These are phyloP conservation scores for Brachypodium distachyon DNA, from an alignment of 202 grass and related monocot genomes.

Conservation along the genomic window DNA sequence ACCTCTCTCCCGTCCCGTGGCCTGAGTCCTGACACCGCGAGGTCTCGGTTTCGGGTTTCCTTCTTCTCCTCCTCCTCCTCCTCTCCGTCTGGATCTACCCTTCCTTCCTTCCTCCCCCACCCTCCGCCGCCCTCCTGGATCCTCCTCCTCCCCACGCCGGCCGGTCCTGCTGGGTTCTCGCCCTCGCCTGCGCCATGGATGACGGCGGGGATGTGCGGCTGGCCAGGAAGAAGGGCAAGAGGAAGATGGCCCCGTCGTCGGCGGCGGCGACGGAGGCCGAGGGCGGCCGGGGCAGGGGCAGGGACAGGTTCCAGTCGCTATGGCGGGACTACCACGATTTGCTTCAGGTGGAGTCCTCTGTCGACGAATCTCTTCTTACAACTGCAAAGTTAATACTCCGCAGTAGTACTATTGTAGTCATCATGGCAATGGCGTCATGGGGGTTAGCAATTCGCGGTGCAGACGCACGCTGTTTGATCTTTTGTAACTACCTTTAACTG, in stretches of 20 bases:
- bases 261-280: background rate
- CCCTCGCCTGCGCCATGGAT: conserved; percentile 29
- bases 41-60: background rate
- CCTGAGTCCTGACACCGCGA: conserved; percentile 12
- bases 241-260: background rate
- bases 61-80: background rate
- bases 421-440: background rate
- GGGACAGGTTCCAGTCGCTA: conserved; percentile 32
- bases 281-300: background rate
- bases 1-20: conserved; percentile 5
- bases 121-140: conserved; percentile 1
- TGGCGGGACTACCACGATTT: conserved; percentile 60
- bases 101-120: background rate
- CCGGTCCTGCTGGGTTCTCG: background rate
- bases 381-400: background rate
- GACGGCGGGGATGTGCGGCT: conserved; percentile 10
- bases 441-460: background rate
- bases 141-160: background rate
- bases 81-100: conserved; percentile 16
- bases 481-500: background rate
- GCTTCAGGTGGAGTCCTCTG: conserved; percentile 57
- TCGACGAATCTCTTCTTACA: background rate
- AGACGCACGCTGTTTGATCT: background rate
- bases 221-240: conserved; percentile 36
- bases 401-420: background rate